Base-by-base conservation (phyloP, 1,284 basidiomycete species). In the Microstroma glucosiphilum region DNA sequence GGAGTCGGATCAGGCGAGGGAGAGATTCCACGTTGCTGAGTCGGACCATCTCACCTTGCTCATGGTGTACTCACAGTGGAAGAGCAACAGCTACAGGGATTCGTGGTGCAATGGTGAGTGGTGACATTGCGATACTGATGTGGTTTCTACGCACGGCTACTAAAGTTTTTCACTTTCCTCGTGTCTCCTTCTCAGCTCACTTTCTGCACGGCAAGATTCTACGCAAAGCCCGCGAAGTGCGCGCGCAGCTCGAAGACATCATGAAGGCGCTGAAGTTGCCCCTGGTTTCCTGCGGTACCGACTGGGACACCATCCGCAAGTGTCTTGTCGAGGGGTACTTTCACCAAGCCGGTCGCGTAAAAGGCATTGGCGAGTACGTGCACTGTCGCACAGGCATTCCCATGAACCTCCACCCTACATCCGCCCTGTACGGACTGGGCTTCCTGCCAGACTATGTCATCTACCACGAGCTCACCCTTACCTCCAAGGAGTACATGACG, bases 1-100 rank as follows among this genome's bases (percentile, higher is more conserved):
- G 78, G 93, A 97, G 82, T 89, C 90, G 41, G 96, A 98, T 81
- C 92, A 92, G 1, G 92, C 92, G 6, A 83, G 94, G 66, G 94
- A 98, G 80, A 96, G 96, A 83, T 98, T 98, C 81, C 93, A 94
- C 69, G 96, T 98, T 0, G 91, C 93, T 0, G 96, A 98, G 81
- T 92, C 90, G 76, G 96, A 99, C 75, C 96, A 98, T 81, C 2
- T 59, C 3, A 25, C 61, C 60, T n/a, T 53, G 30, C 58, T 59
- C 61, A 62, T 62, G 25, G 57, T 59, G 40, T 21, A 62, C 25
- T 40, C 13, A 19, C 61, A 62, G 55, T 98, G 96, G 96, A 93
- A 94, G 82, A 87, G 86, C 69, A 94, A 97, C 80, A 88, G 89
- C 86, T 77, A 69, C 81, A 88, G 90, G 26, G 96, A 99, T 74